These are phyloP conservation scores for Trichoderma aggressivum DNA, from an alignment of 2,329 filamentous ascomycete species.

Conservation along the genomic window DNA sequence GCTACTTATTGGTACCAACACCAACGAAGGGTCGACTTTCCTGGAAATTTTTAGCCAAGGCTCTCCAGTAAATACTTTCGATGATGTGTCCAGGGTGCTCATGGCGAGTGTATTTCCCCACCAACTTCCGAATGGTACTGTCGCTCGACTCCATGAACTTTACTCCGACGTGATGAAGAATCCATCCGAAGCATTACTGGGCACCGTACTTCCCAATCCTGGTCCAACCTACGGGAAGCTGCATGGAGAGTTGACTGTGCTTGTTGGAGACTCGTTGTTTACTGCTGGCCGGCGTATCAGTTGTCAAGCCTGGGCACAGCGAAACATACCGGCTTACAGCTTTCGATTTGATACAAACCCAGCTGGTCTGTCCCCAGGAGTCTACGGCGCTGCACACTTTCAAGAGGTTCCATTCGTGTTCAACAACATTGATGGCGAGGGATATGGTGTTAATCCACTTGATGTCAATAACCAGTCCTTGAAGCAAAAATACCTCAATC, in stretches of 20 bases:
- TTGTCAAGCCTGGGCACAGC: not conserved
- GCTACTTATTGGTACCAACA: not conserved
- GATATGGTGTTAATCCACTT: not conserved
- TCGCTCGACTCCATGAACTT: not conserved
- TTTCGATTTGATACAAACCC: not conserved
- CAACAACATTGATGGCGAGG: not conserved
- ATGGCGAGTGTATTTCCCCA: not conserved
- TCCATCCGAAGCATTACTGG: not conserved
- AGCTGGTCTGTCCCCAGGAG: not conserved
- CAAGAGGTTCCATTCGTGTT: not conserved
- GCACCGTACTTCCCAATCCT: not conserved
- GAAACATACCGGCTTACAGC: not conserved
- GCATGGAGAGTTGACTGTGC: not conserved
- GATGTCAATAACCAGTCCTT: not conserved
- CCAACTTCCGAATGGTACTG: not conserved
- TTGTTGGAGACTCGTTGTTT: not conserved
- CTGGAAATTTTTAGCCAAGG: not conserved
- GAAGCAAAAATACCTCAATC: not conserved
- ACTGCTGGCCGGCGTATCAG: not conserved
- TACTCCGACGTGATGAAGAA: not conserved
- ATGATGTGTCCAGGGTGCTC: not conserved
- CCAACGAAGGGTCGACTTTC: not conserved
- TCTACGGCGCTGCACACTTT: not conserved
- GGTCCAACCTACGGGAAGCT: not conserved
- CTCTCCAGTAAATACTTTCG: not conserved